A percentile compares a stretch with the other conserved stretches of the same genome.
Evolutionary conservation across 2,329 filamentous ascomycete species (phyloP).

Genomic region (Pestalotiopsis sp.): DNA sequence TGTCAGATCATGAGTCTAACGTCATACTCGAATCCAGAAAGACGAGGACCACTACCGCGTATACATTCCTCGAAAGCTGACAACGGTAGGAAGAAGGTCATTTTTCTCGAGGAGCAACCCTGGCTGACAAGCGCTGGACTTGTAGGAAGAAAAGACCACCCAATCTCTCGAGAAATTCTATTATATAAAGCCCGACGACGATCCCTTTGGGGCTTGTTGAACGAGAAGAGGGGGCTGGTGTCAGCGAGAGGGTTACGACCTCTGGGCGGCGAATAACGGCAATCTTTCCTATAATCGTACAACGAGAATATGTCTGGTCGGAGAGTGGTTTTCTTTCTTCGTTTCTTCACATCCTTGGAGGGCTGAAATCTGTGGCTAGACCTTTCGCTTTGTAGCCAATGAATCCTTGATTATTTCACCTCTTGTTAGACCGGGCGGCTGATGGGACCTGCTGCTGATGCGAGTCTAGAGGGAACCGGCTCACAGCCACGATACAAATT

Average conservation of each 20-base stretch:
- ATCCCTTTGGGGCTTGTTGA: not conserved
- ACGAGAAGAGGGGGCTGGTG: not conserved
- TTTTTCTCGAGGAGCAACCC: not conserved
- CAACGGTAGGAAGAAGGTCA: not conserved
- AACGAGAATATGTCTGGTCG: not conserved
- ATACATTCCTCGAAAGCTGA: not conserved
- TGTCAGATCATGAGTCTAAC: not conserved
- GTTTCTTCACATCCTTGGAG: not conserved
- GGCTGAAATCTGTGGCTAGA: not conserved
- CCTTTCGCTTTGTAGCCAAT: not conserved
- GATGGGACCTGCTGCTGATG: not conserved
- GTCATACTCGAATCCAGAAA: not conserved
- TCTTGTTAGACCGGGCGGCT: not conserved
- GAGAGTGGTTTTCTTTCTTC: not conserved
- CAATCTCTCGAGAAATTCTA: not conserved
- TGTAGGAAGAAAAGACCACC: not conserved
- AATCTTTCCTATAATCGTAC: not conserved
- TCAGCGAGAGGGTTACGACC: not conserved
- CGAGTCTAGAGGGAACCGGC: not conserved
- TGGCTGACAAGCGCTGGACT: not conserved
- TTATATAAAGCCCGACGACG: not conserved
- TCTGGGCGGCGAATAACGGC: not conserved
- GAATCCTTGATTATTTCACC: not conserved
- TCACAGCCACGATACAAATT: not conserved
- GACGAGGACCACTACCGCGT: constrained; percentile 1